Base-by-base conservation (phyloP, 345 rosid genomes). In the Citrus inodora region DNA sequence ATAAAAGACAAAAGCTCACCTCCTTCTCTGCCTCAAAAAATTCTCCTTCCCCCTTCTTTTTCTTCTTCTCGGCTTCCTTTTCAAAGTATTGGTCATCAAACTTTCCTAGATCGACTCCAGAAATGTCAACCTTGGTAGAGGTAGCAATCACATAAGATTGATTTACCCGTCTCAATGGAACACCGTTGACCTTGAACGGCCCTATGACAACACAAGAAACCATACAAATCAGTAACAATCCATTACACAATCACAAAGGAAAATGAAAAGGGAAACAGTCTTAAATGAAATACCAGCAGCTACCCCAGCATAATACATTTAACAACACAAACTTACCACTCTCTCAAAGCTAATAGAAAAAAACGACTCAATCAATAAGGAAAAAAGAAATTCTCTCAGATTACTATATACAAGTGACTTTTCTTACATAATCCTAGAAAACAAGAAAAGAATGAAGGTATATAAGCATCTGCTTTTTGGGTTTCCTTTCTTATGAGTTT, bases 21-120 rank as follows among this genome's bases (percentile, higher is more conserved):
- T 90, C 95, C 80, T 87, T 90, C 51, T 95, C 96, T 1, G 87
- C 90, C 83, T 93, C 96, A 21, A 95, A 90, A 85, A 95, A 93
- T 84, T 92, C 92, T 22, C 90, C 92, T 76, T 92, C 96, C 3
- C 86, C 82, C 81, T 95, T 92, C 88, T 89, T 87, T 69, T 83
- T 89, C 87, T 93, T 95, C 90, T 92, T 91, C 78, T 88, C 94
- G 0, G 78, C 87, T 75, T 88, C 86, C 91, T 94, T 95, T 46
- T 83, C 88, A 35, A 90, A 90, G 74, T 85, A 89, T 78, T 87
- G 84, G 79, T 90, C 94, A 70, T 85, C 91, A 42, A 90, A 87
- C 75, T 89, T 92, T 33, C 89, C 90, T 8, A 77, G 67, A 70
- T 80, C 85, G 17, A 88, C 87, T 17, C 87, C 90, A 63, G 92